phyloP scores from a whole-genome alignment of 805 yeast species.

The Wickerhamomyces strasburgensis region DNA sequence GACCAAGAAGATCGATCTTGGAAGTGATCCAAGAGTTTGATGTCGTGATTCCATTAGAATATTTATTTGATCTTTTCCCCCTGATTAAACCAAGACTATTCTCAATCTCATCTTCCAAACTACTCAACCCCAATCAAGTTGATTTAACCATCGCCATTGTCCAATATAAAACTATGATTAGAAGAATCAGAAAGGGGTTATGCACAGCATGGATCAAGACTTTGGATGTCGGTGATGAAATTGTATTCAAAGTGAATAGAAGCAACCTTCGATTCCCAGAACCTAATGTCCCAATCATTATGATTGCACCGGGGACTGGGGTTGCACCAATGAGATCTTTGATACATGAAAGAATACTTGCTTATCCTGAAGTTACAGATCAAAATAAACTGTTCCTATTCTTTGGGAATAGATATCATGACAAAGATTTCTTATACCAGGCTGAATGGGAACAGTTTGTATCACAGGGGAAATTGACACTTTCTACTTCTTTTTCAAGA shows the following conservation, averaged over 20 bases:
- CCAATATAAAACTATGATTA: slow-evolving; percentile 75
- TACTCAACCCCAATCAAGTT: slow-evolving; percentile 27
- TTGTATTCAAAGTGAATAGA: slow-evolving; percentile 48
- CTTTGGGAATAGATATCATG: slow-evolving; percentile 65
- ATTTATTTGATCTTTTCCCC: slow-evolving; percentile 75
- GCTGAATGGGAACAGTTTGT: slow-evolving; percentile 43
- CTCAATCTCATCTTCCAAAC: slow-evolving; percentile 70
- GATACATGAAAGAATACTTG: slow-evolving; percentile 28
- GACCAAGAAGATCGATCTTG: slow-evolving; percentile 83
- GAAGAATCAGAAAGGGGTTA: slow-evolving; percentile 71
- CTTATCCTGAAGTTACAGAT: slow-evolving; percentile 27
- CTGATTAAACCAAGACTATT: slow-evolving; percentile 73
- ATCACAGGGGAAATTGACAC: slow-evolving; percentile 30
- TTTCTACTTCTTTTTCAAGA: slow-evolving; percentile 46
- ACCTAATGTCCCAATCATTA: slow-evolving; percentile 45
- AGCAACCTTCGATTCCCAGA: slow-evolving; percentile 37
- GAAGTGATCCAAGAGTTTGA: slow-evolving; percentile 83
- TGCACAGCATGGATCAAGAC: slow-evolving; percentile 72
- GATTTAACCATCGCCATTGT: slow-evolving; percentile 83
- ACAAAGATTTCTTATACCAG: slow-evolving; percentile 65
- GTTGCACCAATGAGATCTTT: slow-evolving; percentile 86
- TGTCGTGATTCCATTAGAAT: slow-evolving; percentile 68
- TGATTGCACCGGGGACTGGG: slow-evolving; percentile 95
- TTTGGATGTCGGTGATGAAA: slow-evolving; percentile 41
- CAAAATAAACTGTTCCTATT: slow-evolving; percentile 47